These are phyloP conservation scores for Oryza glaberrima DNA, from an alignment of 176 grass and related monocot genomes.

Conservation along the genomic window DNA sequence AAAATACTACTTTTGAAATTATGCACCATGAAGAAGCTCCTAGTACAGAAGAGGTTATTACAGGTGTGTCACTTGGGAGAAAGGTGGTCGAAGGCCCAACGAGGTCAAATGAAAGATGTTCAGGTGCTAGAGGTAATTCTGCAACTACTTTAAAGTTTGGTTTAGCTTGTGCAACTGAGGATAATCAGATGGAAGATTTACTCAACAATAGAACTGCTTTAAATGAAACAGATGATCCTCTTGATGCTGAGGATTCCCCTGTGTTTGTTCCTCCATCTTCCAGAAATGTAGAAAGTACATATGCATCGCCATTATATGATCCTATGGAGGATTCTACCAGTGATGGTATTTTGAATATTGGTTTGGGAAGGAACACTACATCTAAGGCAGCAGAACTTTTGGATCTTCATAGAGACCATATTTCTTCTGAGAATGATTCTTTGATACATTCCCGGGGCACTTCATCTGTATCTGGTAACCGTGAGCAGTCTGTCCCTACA, in stretches of 20 bases:
- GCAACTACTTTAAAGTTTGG: not conserved
- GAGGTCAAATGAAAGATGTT: slow-evolving; percentile 11
- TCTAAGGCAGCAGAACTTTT: slow-evolving; percentile 38
- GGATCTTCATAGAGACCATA: slow-evolving; percentile 34
- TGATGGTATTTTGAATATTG: slow-evolving; percentile 42
- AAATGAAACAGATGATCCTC: slow-evolving; percentile 1
- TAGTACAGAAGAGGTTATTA: slow-evolving; percentile 5
- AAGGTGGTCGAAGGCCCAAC: slow-evolving; percentile 11
- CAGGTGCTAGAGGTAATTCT: slow-evolving; percentile 5
- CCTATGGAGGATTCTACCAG: slow-evolving; percentile 31
- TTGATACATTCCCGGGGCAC: slow-evolving; percentile 20
- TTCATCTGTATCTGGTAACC: slow-evolving; percentile 37
- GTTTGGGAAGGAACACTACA: slow-evolving; percentile 7
- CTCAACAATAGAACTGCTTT: slow-evolving; percentile 8
- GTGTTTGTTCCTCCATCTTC: slow-evolving; percentile 33
- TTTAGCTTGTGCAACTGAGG: slow-evolving; percentile 18
- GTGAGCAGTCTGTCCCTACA: slow-evolving; percentile 57
- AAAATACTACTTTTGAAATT: slow-evolving; percentile 16
- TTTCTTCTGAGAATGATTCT: slow-evolving; percentile 26
- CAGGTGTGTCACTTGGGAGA: slow-evolving; percentile 12
- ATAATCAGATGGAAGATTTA: slow-evolving; percentile 6
- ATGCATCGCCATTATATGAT: slow-evolving; percentile 25
- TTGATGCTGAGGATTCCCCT: slow-evolving; percentile 13
- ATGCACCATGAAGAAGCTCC: slow-evolving; percentile 15
- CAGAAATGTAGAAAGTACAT: slow-evolving; percentile 39